Evolutionary conservation across 306 rosid species (phyloP).

Genomic region (Gleditsia sinensis): DNA sequence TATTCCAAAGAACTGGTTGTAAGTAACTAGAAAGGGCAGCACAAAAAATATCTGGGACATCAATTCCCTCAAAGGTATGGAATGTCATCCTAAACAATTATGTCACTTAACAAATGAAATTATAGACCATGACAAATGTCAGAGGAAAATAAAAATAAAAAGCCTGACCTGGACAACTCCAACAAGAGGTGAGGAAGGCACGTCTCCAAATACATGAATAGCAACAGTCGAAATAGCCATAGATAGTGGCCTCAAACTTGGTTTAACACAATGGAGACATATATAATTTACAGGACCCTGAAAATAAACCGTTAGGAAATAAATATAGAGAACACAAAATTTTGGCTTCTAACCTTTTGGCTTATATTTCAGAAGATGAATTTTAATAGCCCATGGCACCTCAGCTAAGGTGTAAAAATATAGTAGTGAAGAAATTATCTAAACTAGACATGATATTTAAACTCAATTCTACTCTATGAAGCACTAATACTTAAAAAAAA

Average conservation of each 20-base stretch:
- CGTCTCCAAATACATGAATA: slow-evolving; percentile 91
- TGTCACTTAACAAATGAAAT: neutral
- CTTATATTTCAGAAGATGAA: neutral
- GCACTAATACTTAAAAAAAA: too few species aligned
- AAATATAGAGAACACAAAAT: neutral
- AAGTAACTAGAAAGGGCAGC: too few species aligned
- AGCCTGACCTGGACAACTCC: slow-evolving; percentile 76
- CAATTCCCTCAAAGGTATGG: too few species aligned
- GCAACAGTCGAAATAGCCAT: slow-evolving; percentile 91
- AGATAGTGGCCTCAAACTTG: slow-evolving; percentile 85
- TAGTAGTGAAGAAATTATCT: slow-evolving; percentile 1
- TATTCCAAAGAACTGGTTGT: neutral
- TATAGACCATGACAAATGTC: neutral
- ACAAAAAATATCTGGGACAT: too few species aligned
- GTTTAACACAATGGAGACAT: slow-evolving; percentile 78
- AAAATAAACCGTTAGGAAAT: slow-evolving; percentile 14
- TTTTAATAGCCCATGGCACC: neutral
- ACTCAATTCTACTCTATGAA: too few species aligned
- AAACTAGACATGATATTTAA: neutral
- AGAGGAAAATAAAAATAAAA: neutral
- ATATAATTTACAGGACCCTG: slow-evolving; percentile 91
- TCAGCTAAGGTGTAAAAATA: slow-evolving; percentile 6
- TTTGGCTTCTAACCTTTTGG: neutral
- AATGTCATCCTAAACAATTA: neutral
- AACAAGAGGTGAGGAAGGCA: slow-evolving; percentile 90